These are phyloP conservation scores for Wickerhamomyces alni DNA, from an alignment of 805 yeast species.

Conservation along the genomic window DNA sequence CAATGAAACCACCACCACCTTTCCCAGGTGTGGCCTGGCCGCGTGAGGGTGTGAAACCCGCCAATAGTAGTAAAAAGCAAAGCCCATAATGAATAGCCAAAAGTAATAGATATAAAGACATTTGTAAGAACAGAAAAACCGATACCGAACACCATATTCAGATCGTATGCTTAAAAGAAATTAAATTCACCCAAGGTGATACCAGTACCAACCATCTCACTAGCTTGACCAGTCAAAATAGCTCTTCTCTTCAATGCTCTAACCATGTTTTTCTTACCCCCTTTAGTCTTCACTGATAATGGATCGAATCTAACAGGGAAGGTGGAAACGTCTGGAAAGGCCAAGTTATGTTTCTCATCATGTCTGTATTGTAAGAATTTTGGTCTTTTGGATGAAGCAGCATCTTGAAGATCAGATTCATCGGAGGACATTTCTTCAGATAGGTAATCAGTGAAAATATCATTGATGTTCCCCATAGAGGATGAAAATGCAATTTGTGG, in stretches of 20 bases:
- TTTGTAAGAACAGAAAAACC: too few species aligned
- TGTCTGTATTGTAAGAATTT: slow-evolving; percentile 23
- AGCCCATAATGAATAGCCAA: neutral
- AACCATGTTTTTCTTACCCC: slow-evolving; percentile 6
- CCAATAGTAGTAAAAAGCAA: neutral
- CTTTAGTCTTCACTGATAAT: slow-evolving; percentile 2
- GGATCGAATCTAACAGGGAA: slow-evolving; percentile 25
- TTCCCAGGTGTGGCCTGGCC: too few species aligned
- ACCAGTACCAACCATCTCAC: slow-evolving; percentile 27
- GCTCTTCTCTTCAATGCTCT: slow-evolving; percentile 26
- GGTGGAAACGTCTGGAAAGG: slow-evolving; percentile 24
- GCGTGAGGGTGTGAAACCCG: neutral
- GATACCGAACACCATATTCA: too few species aligned
- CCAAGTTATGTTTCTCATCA: slow-evolving; percentile 24
- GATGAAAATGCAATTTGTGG: neutral
- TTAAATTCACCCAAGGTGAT: slow-evolving; percentile 20
- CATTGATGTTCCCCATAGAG: slow-evolving; percentile 10
- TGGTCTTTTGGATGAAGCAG: slow-evolving; percentile 5
- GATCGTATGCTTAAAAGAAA: slow-evolving; percentile 7
- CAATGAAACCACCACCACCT: too few species aligned
- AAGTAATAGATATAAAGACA: neutral
- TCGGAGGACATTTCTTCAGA: slow-evolving; percentile 13
- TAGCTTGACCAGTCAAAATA: slow-evolving; percentile 21
- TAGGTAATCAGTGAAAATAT: slow-evolving; percentile 12
- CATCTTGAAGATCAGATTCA: slow-evolving; percentile 5